Conservation (phyloP, 345 rosid species). For the Xanthoceras sorbifolium region DNA sequence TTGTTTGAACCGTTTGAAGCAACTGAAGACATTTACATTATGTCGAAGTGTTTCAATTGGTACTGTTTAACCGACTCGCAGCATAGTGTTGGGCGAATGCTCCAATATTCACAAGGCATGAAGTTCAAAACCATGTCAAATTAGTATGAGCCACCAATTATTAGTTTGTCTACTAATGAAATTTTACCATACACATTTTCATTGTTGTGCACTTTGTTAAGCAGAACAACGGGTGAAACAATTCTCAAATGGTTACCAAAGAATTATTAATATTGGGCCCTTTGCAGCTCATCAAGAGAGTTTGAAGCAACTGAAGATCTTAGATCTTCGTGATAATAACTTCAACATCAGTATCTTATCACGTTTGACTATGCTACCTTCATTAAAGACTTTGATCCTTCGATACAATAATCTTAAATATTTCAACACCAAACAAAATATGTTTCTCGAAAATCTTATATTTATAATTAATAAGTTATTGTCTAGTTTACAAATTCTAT, state of each 20-base stretch:
- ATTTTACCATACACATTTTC: too few relatives aligned
- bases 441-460: neutral
- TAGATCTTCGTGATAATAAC: neutral
- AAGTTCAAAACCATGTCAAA: too few relatives aligned
- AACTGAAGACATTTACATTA: neutral
- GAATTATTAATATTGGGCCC: neutral
- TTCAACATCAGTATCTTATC: neutral
- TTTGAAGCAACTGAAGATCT: neutral
- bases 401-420: fast-evolving
- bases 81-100: neutral
- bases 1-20: slow-evolving; percentile 16
- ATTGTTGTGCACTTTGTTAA: too few relatives aligned
- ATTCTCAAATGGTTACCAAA: too few relatives aligned
- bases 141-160: too few relatives aligned
- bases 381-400: neutral
- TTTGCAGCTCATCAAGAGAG: neutral
- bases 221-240: too few relatives aligned
- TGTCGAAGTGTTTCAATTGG: too few relatives aligned
- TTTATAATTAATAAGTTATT: neutral
- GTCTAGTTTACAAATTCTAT: neutral
- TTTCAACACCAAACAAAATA: neutral
- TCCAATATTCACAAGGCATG: too few relatives aligned
- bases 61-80: too few relatives aligned
- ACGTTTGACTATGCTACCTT: neutral
- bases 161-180: too few relatives aligned